Evolutionary conservation across 768 basidiomycete species (phyloP).

Genomic region (Lentinula sp.): DNA sequence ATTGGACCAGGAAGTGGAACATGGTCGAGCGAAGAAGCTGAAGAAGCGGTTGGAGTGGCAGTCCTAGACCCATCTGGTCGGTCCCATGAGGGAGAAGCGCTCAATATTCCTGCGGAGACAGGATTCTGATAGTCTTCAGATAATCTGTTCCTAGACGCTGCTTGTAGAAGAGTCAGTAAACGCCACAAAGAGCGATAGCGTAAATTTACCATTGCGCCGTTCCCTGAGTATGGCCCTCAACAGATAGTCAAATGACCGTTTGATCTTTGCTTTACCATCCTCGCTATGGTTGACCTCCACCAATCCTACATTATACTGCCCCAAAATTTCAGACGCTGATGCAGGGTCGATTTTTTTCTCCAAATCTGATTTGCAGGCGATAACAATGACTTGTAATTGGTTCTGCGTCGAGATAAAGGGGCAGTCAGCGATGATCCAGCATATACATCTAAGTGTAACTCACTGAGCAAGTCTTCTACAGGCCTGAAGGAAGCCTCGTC

Average conservation of each 20-base stretch:
- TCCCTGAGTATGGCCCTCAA: conserved; percentile 56
- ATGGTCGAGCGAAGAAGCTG: conserved; percentile 27
- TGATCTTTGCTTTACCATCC: conserved; percentile 64
- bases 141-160: conserved; percentile 16
- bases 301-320: conserved; percentile 67
- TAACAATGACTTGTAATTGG: conserved; percentile 61
- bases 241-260: conserved; percentile 68
- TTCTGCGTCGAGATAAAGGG: conserved; percentile 29
- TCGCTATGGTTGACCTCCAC: conserved; percentile 62
- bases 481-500: conserved; percentile 55
- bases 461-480: conserved; percentile 67
- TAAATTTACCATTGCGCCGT: conserved; percentile 20
- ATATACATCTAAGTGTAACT: conserved; percentile 22
- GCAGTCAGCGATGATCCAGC: not conserved
- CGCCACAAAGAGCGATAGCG: not conserved
- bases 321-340: conserved; percentile 41
- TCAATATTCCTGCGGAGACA: conserved; percentile 59
- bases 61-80: conserved; percentile 39
- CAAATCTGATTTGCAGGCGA: conserved; percentile 86
- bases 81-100: conserved; percentile 38
- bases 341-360: conserved; percentile 51
- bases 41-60: conserved; percentile 46
- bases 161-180: not conserved
- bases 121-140: conserved; percentile 55
- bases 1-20: conserved; percentile 21